Conservation (phyloP, 1,284 basidiomycete species). For the Thecaphora thlaspeos region DNA sequence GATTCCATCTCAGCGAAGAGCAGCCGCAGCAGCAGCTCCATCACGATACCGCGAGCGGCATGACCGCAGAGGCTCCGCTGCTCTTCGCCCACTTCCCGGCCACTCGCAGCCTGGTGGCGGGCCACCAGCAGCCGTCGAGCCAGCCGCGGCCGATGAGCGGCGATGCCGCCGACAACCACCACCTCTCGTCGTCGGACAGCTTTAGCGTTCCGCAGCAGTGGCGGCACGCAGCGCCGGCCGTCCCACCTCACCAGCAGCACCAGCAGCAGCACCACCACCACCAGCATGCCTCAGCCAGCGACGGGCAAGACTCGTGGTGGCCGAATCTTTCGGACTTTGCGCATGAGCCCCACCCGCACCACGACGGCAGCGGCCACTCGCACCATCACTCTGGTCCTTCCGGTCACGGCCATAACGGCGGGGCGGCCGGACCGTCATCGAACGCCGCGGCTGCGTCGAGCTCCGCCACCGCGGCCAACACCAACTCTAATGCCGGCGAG, state of each 20-base stretch:
- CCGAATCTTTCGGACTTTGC: background rate
- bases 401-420: too few species aligned
- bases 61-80: background rate
- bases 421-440: too few species aligned
- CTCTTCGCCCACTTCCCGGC: background rate
- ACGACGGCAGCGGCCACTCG: too few species aligned
- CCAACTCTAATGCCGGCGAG: too few species aligned
- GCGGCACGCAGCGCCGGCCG: too few species aligned
- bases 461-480: too few species aligned
- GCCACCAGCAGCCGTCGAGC: background rate
- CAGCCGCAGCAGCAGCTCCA: background rate
- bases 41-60: background rate
- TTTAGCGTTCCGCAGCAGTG: background rate
- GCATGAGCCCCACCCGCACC: background rate
- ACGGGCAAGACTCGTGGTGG: background rate
- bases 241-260: too few species aligned
- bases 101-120: background rate
- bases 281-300: too few species aligned
- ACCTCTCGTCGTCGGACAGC: background rate
- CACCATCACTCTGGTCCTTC: too few species aligned
- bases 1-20: background rate
- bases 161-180: background rate
- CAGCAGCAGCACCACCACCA: too few species aligned
- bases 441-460: too few species aligned
- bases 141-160: background rate